phyloP scores from a whole-genome alignment of 768 basidiomycete genomes.

The Candolleomyces eurysporus region DNA sequence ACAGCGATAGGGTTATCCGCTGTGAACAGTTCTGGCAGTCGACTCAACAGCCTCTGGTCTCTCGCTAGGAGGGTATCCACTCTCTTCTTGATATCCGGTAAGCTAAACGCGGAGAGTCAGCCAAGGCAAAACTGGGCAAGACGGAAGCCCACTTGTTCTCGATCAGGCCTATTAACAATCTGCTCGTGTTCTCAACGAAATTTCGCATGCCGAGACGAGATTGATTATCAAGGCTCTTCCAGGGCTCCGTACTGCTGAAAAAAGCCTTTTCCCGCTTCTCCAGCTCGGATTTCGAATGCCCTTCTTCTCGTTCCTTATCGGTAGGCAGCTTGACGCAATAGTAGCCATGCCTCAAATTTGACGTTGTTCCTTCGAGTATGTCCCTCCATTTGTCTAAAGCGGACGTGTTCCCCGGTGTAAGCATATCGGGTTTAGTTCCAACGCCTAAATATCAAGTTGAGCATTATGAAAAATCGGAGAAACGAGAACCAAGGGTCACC shows the following conservation, averaged over 20 bases:
- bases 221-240: constrained; percentile 44
- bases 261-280: constrained; percentile 38
- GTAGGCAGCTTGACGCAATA: constrained; percentile 68
- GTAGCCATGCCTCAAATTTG: constrained; percentile 57
- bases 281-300: constrained; percentile 34
- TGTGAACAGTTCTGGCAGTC: no score
- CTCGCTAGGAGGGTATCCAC: no score
- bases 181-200: constrained; percentile 51
- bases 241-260: constrained; percentile 49
- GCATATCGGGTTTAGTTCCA: constrained; percentile 66
- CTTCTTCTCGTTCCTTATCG: constrained; percentile 47
- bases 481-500: no score
- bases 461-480: not conserved
- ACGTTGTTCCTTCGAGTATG: constrained; percentile 42
- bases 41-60: no score
- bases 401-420: constrained; percentile 41
- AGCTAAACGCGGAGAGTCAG: no score
- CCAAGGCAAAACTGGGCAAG: no score
- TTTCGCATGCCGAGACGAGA: constrained; percentile 53
- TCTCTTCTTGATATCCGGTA: no score
- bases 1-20: no score
- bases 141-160: constrained; percentile 43
- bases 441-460: constrained; percentile 40
- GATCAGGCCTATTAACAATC: constrained; percentile 49
- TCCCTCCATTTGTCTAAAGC: constrained; percentile 45